Percentiles rank a stretch among this genome's conserved stretches.
These are phyloP conservation scores for Fusarium begoniae DNA, from an alignment of 2,329 filamentous ascomycete species.

Conservation along the genomic window DNA sequence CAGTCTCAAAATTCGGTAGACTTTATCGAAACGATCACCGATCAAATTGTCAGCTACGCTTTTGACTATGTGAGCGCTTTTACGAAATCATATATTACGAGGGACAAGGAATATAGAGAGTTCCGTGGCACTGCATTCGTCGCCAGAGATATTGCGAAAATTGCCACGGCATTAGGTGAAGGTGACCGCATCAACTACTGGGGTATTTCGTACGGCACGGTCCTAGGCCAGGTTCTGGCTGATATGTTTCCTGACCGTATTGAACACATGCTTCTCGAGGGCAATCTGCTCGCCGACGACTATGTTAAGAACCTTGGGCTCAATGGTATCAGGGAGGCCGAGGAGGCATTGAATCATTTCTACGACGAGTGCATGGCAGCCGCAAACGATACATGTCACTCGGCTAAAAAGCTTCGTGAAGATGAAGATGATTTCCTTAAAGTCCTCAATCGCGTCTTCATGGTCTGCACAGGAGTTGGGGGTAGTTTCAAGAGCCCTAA, in stretches of 20 bases:
- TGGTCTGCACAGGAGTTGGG: background rate
- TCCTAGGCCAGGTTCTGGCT: slow-evolving; percentile 30
- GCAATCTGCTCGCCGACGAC: slow-evolving; percentile 16
- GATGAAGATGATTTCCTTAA: background rate
- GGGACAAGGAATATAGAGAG: too few relatives aligned
- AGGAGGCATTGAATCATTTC: background rate
- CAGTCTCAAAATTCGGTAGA: background rate
- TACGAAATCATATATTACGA: background rate
- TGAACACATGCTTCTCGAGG: slow-evolving; percentile 30
- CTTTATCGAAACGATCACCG: too few relatives aligned
- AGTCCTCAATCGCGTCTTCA: background rate
- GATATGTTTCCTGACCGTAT: slow-evolving; percentile 37
- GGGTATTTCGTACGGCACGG: slow-evolving; percentile 41
- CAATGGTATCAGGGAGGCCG: rapidly evolving
- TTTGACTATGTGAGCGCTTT: background rate
- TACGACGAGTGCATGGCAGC: background rate
- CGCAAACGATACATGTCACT: background rate
- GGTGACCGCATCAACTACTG: slow-evolving; percentile 48
- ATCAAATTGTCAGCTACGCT: background rate
- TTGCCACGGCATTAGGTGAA: slow-evolving; percentile 47
- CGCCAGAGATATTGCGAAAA: slow-evolving; percentile 48
- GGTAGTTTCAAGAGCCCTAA: background rate
- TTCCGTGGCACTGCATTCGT: slow-evolving; percentile 12
- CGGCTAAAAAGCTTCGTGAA: background rate
- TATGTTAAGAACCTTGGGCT: background rate